phyloP scores from a whole-genome alignment of 1,284 basidiomycete genomes.

The Prillingera fragicola region DNA sequence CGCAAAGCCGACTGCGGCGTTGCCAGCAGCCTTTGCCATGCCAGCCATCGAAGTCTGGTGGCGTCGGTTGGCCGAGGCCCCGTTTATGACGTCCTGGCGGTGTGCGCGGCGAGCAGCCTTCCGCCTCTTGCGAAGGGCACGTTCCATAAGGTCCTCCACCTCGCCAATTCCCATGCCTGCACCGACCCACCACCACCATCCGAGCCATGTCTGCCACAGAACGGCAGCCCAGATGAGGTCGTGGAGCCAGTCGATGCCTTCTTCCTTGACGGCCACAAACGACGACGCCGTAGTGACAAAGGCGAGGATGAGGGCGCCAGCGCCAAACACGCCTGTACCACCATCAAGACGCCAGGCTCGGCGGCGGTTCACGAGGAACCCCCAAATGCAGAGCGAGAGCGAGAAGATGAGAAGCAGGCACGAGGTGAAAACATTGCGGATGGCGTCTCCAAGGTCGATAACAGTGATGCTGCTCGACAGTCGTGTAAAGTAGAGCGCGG shows the following conservation, averaged over 20 bases:
- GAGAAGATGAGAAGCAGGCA: conserved; percentile 92
- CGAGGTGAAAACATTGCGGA: conserved; percentile 92
- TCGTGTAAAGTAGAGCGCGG: conserved; percentile 76
- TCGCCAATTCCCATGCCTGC: conserved; percentile 63
- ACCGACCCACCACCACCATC: conserved; percentile 98
- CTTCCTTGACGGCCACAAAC: conserved; percentile 75
- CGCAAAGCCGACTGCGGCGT: conserved; percentile 12
- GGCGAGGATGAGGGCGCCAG: conserved; percentile 70
- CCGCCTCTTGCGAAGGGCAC: conserved; percentile 39
- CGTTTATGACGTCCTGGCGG: conserved; percentile 11
- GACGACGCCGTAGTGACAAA: conserved; percentile 74
- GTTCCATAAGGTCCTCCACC: conserved; percentile 48
- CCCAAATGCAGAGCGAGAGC: conserved; percentile 84
- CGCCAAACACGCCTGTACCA: conserved; percentile 90
- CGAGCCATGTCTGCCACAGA: conserved; percentile 76
- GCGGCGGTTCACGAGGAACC: conserved; percentile 77
- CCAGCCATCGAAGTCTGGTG: conserved; percentile 5
- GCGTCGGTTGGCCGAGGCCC: conserved; percentile 12
- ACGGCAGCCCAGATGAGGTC: conserved; percentile 78
- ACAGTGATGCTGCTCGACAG: conserved; percentile 55
- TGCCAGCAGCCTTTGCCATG: conserved; percentile 7
- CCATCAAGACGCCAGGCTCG: conserved; percentile 94
- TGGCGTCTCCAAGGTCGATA: conserved; percentile 63
- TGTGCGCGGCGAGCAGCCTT: conserved; percentile 24
- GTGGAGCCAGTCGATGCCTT: conserved; percentile 79